Evolutionary conservation across 2,329 filamentous ascomycete genomes (phyloP).

Genomic region (Penicillium sp.): DNA sequence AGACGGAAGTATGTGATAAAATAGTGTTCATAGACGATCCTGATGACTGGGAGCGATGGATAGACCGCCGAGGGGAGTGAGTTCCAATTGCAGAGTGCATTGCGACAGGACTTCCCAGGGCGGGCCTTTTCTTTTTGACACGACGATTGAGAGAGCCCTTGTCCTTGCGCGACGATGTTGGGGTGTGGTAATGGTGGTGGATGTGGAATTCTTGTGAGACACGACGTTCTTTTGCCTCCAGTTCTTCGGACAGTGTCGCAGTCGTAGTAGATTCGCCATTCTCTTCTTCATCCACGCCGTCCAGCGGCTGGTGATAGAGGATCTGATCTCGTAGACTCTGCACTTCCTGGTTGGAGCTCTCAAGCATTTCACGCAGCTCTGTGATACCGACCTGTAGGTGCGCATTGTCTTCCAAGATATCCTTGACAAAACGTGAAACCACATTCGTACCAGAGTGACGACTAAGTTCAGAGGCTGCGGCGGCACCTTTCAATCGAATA

Average conservation of each 20-base stretch:
- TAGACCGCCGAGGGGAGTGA: constrained; percentile 28
- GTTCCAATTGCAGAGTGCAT: constrained; percentile 33
- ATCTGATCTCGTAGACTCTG: constrained; percentile 82
- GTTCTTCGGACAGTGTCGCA: constrained; percentile 69
- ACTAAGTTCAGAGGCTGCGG: constrained; percentile 66
- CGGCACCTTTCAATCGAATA: constrained; percentile 76
- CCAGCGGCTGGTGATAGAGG: constrained; percentile 71
- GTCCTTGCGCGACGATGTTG: constrained; percentile 53
- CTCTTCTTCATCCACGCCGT: constrained; percentile 28
- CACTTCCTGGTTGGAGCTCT: constrained; percentile 92
- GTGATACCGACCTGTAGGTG: constrained; percentile 89
- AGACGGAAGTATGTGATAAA: constrained; percentile 64
- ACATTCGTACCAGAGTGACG: constrained; percentile 66
- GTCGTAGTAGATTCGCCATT: constrained; percentile 34
- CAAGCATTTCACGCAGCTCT: constrained; percentile 85
- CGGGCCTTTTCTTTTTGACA: constrained; percentile 71
- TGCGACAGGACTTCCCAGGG: constrained; percentile 57
- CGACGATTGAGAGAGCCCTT: constrained; percentile 57
- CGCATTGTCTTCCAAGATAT: constrained; percentile 92
- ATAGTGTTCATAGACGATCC: constrained; percentile 57
- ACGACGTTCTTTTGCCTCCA: constrained; percentile 54
- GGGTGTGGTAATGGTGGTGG: constrained; percentile 88
- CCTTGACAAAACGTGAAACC: constrained; percentile 94
- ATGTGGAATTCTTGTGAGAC: constrained; percentile 80
- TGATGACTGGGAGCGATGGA: constrained; percentile 40